Evolutionary conservation across 1,139 yeast species (phyloP).

Genomic region (Yamadazyma pseudoaaseri): DNA sequence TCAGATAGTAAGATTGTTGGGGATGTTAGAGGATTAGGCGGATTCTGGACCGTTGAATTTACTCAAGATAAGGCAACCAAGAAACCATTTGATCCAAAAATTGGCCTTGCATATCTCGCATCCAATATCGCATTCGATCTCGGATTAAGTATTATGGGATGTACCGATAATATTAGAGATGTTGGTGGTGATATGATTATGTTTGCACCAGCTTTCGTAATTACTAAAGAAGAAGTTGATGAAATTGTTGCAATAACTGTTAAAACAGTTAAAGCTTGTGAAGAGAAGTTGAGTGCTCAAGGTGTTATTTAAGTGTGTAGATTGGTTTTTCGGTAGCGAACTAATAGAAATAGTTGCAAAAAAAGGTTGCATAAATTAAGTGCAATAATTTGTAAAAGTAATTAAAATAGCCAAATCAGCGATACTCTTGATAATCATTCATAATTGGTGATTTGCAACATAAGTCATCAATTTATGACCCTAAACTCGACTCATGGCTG

Average conservation of each 20-base stretch:
- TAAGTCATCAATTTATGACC: too few relatives aligned
- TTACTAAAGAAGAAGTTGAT: conserved; percentile 47
- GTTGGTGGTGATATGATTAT: conserved; percentile 47
- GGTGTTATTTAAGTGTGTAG: conserved; percentile 5
- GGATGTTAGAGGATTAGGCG: conserved; percentile 61
- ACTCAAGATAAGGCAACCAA: conserved; percentile 51
- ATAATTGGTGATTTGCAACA: too few relatives aligned
- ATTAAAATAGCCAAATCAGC: too few relatives aligned
- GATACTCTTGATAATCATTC: too few relatives aligned
- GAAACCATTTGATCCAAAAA: conserved; percentile 38
- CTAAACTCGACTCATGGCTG: too few relatives aligned
- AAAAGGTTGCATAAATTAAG: too few relatives aligned
- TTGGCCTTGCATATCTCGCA: conserved; percentile 32
- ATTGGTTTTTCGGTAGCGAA: not conserved
- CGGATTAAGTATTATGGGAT: conserved; percentile 47
- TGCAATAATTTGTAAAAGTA: too few relatives aligned
- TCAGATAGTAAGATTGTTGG: conserved; percentile 41
- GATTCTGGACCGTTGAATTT: conserved; percentile 59
- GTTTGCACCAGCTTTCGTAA: conserved; percentile 50
- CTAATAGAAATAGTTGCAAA: conserved; percentile 4
- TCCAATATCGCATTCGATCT: conserved; percentile 35
- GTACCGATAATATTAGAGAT: conserved; percentile 29
- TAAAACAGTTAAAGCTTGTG: conserved; percentile 11
- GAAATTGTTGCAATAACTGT: conserved; percentile 28
- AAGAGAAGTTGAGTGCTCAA: conserved; percentile 9